Evolutionary conservation across 805 yeast species (phyloP).

Genomic region (Zygotorulaspora danielsina): DNA sequence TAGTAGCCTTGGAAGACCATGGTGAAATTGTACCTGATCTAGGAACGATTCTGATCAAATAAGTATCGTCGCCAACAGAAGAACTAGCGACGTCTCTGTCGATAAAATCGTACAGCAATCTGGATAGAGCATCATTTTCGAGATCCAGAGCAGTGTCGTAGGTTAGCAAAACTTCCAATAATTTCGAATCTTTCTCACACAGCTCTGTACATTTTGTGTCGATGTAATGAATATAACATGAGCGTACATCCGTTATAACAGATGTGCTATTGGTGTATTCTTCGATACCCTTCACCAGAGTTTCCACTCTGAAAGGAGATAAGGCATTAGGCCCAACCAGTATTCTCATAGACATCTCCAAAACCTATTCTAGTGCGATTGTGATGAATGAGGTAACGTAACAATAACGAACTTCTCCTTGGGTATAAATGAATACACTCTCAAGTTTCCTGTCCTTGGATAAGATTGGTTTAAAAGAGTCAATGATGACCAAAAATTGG

Average conservation of each 20-base stretch:
- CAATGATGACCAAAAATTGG: too few relatives aligned
- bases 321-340: slow-evolving; percentile 89
- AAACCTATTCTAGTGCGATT: not conserved
- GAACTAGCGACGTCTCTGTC: slow-evolving; percentile 18
- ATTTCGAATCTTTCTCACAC: slow-evolving; percentile 40
- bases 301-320: slow-evolving; percentile 79
- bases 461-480: too few relatives aligned
- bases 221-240: slow-evolving; percentile 79
- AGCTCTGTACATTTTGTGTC: slow-evolving; percentile 44
- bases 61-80: slow-evolving; percentile 42
- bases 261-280: slow-evolving; percentile 57
- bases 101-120: slow-evolving; percentile 29
- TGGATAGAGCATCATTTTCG: slow-evolving; percentile 37
- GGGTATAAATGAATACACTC: not conserved
- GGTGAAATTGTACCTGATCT: slow-evolving; percentile 96
- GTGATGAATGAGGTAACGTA: not conserved
- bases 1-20: slow-evolving; percentile 98
- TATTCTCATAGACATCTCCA: slow-evolving; percentile 42
- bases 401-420: not conserved
- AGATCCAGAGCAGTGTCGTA: slow-evolving; percentile 68
- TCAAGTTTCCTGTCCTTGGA: not conserved
- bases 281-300: slow-evolving; percentile 67
- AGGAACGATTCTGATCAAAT: slow-evolving; percentile 75
- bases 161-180: slow-evolving; percentile 59
- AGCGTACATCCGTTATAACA: slow-evolving; percentile 63